phyloP scores from a whole-genome alignment of 495 filamentous ascomycete species.

The Lophiotrema nucula region DNA sequence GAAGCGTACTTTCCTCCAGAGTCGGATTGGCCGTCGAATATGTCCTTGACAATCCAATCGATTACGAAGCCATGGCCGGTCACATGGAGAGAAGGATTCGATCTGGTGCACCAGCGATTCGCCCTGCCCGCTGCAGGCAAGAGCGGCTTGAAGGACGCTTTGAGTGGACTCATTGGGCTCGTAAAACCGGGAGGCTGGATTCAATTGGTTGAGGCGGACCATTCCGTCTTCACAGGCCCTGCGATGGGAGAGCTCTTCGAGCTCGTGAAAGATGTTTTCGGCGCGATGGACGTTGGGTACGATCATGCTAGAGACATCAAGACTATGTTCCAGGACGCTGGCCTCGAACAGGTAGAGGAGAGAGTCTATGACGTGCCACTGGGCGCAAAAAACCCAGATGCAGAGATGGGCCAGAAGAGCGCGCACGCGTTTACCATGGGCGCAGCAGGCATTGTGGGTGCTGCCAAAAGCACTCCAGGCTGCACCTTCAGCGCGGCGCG shows the following conservation, averaged over 20 bases:
- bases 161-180: conserved; percentile 3
- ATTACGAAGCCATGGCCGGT: conserved; percentile 17
- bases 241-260: conserved; percentile 10
- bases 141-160: neutral
- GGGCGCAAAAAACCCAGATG: conserved; percentile 1
- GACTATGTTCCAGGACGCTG: neutral
- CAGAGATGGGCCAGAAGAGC: conserved; percentile 1
- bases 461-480: neutral
- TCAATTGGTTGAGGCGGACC: conserved; percentile 13
- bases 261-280: conserved; percentile 9
- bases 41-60: conserved; percentile 1
- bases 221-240: conserved; percentile 1
- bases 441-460: neutral
- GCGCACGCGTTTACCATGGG: neutral
- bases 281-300: neutral
- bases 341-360: conserved; percentile 1
- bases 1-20: conserved; percentile 7
- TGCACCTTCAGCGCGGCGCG: neutral
- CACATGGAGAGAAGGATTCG: neutral
- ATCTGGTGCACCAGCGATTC: conserved; percentile 17
- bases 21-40: neutral
- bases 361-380: conserved; percentile 5
- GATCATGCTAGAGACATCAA: neutral
- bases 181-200: conserved; percentile 21
- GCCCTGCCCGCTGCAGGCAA: conserved; percentile 6